A percentile compares a stretch with the other conserved stretches of the same genome.
Conservation (phyloP, 108 stramenopile genomes). For the Conticribra weissflogii region DNA sequence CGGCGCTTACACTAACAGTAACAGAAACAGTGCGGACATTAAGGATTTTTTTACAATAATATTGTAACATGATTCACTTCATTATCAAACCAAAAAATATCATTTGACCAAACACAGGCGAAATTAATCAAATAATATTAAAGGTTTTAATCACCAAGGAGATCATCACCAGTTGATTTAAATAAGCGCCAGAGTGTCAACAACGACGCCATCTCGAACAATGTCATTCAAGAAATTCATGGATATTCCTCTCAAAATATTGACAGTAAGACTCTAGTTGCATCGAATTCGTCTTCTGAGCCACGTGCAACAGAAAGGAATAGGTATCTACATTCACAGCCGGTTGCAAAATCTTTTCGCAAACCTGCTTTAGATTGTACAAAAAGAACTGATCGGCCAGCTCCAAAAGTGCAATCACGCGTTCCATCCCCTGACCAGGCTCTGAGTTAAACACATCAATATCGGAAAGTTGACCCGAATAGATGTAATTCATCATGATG, state of each 20-base stretch:
- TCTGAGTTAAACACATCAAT: constrained; percentile 40
- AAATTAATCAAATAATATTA: too few species aligned
- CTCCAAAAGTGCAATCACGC: constrained; percentile 79
- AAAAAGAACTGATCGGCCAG: constrained; percentile 94
- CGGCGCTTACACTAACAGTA: too few species aligned
- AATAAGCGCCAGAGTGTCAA: too few species aligned
- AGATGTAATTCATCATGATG: constrained; percentile 90
- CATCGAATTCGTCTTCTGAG: constrained; percentile 83
- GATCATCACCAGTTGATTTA: too few species aligned
- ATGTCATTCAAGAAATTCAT: constrained; percentile 15
- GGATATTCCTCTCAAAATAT: constrained; percentile 82
- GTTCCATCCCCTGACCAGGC: constrained; percentile 42
- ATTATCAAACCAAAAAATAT: too few species aligned
- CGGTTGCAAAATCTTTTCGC: constrained; percentile 72
- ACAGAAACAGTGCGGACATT: too few species aligned
- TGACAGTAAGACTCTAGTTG: constrained; percentile 84
- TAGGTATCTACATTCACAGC: constrained; percentile 75
- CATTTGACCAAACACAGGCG: too few species aligned
- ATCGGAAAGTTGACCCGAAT: constrained; percentile 77
- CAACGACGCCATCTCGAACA: background rate
- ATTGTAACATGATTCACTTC: too few species aligned
- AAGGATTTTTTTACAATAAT: too few species aligned
- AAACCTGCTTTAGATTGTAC: constrained; percentile 89
- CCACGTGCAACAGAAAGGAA: constrained; percentile 72
- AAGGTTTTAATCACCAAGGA: too few species aligned